Conservation (phyloP, 352 stramenopile species). For the Pythium angustatum region DNA sequence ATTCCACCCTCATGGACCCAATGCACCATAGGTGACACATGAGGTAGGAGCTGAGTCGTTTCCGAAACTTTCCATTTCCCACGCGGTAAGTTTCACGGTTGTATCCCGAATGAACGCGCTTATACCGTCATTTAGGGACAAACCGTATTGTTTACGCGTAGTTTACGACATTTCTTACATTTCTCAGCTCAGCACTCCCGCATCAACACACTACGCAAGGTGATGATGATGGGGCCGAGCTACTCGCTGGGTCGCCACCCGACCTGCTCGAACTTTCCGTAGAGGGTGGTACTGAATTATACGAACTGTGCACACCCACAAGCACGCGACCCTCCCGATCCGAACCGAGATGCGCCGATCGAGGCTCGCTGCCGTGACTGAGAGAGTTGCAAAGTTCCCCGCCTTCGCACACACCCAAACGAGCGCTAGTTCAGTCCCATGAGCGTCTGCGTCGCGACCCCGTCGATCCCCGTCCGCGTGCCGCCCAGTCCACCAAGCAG, state of each 20-base stretch:
- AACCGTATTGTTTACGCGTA: neutral
- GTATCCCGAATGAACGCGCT: neutral
- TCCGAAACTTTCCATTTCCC: neutral
- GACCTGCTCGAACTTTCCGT: neutral
- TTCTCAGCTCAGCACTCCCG: neutral
- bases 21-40: too few relatives aligned
- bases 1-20: too few relatives aligned
- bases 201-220: too few relatives aligned
- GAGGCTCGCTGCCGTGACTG: too few relatives aligned
- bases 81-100: neutral
- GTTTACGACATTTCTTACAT: neutral
- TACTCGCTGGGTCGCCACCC: slow-evolving; percentile 3
- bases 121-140: neutral
- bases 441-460: slow-evolving; percentile 3
- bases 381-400: too few relatives aligned
- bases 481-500: slow-evolving; percentile 3
- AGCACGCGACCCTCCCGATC: neutral
- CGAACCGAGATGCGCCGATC: neutral
- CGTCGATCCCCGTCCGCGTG: slow-evolving; percentile 3
- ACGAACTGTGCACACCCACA: too few relatives aligned
- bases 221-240: neutral
- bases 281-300: too few relatives aligned
- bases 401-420: neutral
- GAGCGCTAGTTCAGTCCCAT: too few relatives aligned
- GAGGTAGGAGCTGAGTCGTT: too few relatives aligned